A percentile compares a stretch with the other conserved stretches of the same genome.
These are phyloP conservation scores for Chrysanthemum makinoi DNA, from an alignment of 129 eudicot species.

Conservation along the genomic window DNA sequence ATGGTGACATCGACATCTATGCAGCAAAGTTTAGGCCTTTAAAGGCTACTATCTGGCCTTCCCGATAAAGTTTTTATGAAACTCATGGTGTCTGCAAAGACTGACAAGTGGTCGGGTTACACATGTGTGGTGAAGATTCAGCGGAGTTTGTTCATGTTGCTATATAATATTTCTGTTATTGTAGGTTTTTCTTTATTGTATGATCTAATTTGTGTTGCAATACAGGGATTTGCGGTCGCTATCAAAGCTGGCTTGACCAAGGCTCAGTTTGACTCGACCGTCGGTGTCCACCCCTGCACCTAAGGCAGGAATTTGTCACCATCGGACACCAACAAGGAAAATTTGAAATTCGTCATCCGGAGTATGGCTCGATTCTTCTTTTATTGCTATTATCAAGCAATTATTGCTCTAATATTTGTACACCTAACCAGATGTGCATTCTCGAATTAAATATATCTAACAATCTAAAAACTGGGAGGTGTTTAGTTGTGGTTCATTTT, in stretches of 20 bases:
- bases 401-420: too few relatives aligned
- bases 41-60: slow-evolving; percentile 97
- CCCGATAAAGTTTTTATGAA: slow-evolving; percentile 95
- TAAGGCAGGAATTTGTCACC: slow-evolving; percentile 99
- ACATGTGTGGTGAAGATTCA: slow-evolving; percentile 96
- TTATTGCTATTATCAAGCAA: background rate
- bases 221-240: slow-evolving; percentile 95
- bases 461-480: too few relatives aligned
- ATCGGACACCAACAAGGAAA: slow-evolving; percentile 90
- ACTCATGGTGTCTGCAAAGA: slow-evolving; percentile 84
- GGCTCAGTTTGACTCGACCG: slow-evolving; percentile 83
- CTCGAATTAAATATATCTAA: too few relatives aligned
- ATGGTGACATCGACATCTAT: slow-evolving; percentile 80
- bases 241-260: slow-evolving; percentile 97
- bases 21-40: slow-evolving; percentile 93
- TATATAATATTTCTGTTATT: slow-evolving; percentile 19
- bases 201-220: slow-evolving; percentile 14
- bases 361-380: slow-evolving; percentile 34
- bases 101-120: slow-evolving; percentile 83
- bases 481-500: too few relatives aligned
- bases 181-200: background rate
- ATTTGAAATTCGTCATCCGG: slow-evolving; percentile 57
- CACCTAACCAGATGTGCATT: too few relatives aligned
- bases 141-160: slow-evolving; percentile 88
- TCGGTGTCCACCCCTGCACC: slow-evolving; percentile 96